Evolutionary conservation across 208 protist genomes (phyloP), one percentile per base, ranked within the genome.

Genomic region (Leishmania lainsoni): DNA sequence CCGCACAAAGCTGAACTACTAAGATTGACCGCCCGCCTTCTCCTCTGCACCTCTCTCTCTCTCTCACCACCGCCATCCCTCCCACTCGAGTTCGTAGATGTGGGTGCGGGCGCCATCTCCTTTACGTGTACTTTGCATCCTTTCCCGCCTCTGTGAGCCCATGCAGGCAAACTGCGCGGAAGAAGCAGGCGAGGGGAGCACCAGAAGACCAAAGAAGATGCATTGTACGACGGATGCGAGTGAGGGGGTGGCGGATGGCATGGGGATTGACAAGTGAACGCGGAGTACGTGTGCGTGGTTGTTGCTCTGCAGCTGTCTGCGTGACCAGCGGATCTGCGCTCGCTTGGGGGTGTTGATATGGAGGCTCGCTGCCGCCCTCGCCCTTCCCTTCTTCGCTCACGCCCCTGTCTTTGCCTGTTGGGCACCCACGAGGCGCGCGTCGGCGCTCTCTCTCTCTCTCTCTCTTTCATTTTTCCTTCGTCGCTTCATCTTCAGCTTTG

Each of bases 1-100:
- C 86, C 95, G 97, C 91, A 98, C 96, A 81, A 98, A 98, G 94
- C 93, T 98, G 81, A 91, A 97, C 91, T 98, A 92, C 83, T 97
- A 95, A 92, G 56, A 4, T 16, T 42, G n/a, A 20, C n/a, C 32
- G 26, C 26, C 22, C 26, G 65, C n/a, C 16, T 65, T 3, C 32
- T 2, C 39, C 22, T 6, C 56, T 32, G 39, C 54, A 26, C 66
- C 54, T 39, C 45, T 70, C 66, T 74, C 54, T 39, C 45, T 70
- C 66, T 74, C 65, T 80, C 48, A 16, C 26, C 68, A 32, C 68
- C 16, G 68, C 6, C 22, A 20, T 51, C 68, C 9, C 45, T 42
- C 68, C 32, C 68, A 29, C 68, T 26, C 54, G 5, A 26, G 20
- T 26, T 29, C 26, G 52, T 54, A 65, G 58, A 61, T 51, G 29